phyloP scores from a whole-genome alignment of 306 rosid species.

The Fagus crenata region DNA sequence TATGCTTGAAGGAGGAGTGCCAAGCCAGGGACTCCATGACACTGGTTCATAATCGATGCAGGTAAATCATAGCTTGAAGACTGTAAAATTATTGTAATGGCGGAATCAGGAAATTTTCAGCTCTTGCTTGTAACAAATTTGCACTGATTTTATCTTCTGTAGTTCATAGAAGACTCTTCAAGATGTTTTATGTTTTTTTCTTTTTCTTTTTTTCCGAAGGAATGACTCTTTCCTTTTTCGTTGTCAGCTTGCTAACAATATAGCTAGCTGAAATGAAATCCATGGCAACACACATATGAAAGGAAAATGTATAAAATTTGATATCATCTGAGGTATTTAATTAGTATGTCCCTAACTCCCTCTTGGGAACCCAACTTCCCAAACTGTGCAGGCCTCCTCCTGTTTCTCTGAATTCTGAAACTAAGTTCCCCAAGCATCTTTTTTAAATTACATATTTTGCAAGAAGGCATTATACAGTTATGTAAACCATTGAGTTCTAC shows the following conservation, averaged over 20 bases:
- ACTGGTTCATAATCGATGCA: constrained; percentile 92
- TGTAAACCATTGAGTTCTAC: background rate
- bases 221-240: background rate
- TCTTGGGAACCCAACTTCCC: background rate
- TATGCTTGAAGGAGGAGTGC: constrained; percentile 88
- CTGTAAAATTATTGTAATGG: too few relatives aligned
- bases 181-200: background rate
- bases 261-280: background rate
- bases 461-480: background rate
- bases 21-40: constrained; percentile 90
- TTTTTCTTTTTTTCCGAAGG: background rate
- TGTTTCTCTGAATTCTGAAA: background rate
- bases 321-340: background rate
- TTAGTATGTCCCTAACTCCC: background rate
- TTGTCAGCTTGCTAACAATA: background rate
- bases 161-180: background rate
- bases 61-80: constrained; percentile 37
- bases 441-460: background rate
- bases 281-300: background rate
- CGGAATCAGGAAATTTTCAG: too few relatives aligned
- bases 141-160: background rate
- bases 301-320: background rate
- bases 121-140: background rate
- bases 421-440: background rate
- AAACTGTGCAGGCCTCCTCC: background rate